Percentiles rank a stretch among this genome's conserved stretches.
Conservation (phyloP, 768 basidiomycete genomes). For the Tylopilus plumbeoviolaceoides region DNA sequence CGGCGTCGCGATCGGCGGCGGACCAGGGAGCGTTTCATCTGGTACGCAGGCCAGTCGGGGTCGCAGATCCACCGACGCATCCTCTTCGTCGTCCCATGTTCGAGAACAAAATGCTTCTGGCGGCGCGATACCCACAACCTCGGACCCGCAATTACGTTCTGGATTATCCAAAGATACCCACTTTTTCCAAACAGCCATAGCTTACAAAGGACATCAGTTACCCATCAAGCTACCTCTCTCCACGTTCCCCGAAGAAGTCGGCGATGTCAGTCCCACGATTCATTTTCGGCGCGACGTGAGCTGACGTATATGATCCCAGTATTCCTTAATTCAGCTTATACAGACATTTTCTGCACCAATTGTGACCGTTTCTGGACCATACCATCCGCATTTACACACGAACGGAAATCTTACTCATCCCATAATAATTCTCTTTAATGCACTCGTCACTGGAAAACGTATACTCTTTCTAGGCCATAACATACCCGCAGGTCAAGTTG, state of each 20-base stretch:
- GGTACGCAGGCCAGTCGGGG: slow-evolving; percentile 45
- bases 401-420: slow-evolving; percentile 89
- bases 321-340: slow-evolving; percentile 86
- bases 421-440: slow-evolving; percentile 94
- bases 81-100: slow-evolving; percentile 59
- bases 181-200: slow-evolving; percentile 83
- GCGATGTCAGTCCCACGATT: slow-evolving; percentile 65
- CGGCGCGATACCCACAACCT: slow-evolving; percentile 37
- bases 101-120: slow-evolving; percentile 39
- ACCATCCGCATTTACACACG: slow-evolving; percentile 91
- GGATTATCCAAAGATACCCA: slow-evolving; percentile 82
- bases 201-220: slow-evolving; percentile 76
- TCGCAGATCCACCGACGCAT: slow-evolving; percentile 69
- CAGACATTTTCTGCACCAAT: slow-evolving; percentile 69
- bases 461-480: slow-evolving; percentile 92
- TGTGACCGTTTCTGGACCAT: slow-evolving; percentile 63
- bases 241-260: slow-evolving; percentile 92
- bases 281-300: background rate
- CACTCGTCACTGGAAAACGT: slow-evolving; percentile 91
- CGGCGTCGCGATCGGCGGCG: slow-evolving; percentile 38
- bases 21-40: slow-evolving; percentile 43
- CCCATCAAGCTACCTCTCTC: slow-evolving; percentile 90
- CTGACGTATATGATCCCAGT: slow-evolving; percentile 45
- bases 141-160: slow-evolving; percentile 46
- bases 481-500: slow-evolving; percentile 86